Conservation (phyloP, 495 filamentous ascomycete genomes). For the Daldinia caldariorum region DNA sequence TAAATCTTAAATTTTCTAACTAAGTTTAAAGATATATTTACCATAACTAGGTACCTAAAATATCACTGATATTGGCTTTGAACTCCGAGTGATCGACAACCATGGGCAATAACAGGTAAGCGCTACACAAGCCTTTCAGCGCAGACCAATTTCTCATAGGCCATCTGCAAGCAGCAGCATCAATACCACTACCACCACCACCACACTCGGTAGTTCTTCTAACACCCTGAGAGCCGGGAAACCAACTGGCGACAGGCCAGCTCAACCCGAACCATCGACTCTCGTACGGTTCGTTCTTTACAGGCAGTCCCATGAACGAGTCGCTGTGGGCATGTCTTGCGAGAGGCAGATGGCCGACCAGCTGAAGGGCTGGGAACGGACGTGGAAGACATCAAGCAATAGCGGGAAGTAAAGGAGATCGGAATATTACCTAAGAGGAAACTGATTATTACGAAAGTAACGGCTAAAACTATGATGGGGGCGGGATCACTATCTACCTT, state of each 20-base stretch:
- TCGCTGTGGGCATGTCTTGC: slow-evolving; percentile 8
- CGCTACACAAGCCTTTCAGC: neutral
- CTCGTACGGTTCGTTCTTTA: slow-evolving; percentile 8
- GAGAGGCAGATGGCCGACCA: neutral
- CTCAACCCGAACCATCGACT: neutral
- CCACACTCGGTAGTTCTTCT: slow-evolving; percentile 1
- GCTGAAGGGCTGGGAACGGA: slow-evolving; percentile 7
- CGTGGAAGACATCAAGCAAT: slow-evolving; percentile 21
- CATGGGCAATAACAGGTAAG: slow-evolving; percentile 26
- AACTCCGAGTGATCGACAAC: neutral
- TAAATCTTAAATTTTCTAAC: neutral
- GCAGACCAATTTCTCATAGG: slow-evolving; percentile 4
- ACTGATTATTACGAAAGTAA: neutral
- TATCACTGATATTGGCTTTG: neutral
- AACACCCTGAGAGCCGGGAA: neutral
- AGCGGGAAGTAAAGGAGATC: neutral
- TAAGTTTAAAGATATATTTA: neutral
- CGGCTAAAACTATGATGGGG: neutral
- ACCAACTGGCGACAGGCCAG: neutral
- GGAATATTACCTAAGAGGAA: neutral
- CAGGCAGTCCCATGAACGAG: slow-evolving; percentile 15
- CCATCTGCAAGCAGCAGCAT: too few relatives aligned
- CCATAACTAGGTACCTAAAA: neutral
- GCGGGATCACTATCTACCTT: neutral
- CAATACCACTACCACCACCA: neutral